These are phyloP conservation scores for Digitaria exilis DNA, from an alignment of 202 grass and related monocot species.

Conservation along the genomic window DNA sequence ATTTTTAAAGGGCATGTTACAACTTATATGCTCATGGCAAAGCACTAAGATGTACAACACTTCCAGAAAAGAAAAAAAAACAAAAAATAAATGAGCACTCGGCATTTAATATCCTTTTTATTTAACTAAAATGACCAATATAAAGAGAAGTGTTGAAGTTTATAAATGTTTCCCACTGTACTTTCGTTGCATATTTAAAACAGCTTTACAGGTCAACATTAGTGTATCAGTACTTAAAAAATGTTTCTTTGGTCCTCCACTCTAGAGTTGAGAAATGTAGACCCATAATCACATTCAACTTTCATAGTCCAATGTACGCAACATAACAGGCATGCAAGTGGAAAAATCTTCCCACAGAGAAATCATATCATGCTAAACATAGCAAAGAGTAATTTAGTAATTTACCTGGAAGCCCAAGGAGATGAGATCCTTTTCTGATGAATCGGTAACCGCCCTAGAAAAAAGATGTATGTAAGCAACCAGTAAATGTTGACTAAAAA, in stretches of 20 bases:
- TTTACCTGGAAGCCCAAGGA: constrained; percentile 96
- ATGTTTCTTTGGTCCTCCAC: background rate
- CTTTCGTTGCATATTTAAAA: background rate
- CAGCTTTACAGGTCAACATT: constrained; percentile 21
- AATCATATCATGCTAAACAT: constrained; percentile 32
- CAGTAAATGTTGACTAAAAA: constrained; percentile 31
- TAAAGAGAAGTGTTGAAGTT: background rate
- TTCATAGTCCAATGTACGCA: background rate
- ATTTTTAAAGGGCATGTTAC: constrained; percentile 12
- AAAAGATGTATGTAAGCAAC: constrained; percentile 51
- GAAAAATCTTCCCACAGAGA: background rate
- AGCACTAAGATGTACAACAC: constrained; percentile 9
- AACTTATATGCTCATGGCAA: constrained; percentile 33
- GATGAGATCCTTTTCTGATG: constrained; percentile 88
- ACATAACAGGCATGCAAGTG: constrained; percentile 2
- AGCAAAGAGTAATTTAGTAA: constrained; percentile 25
- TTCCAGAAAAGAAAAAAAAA: background rate
- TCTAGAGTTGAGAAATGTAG: background rate
- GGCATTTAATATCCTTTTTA: background rate
- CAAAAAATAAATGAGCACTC: background rate
- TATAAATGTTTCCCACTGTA: constrained; percentile 5
- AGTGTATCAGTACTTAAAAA: constrained; percentile 12
- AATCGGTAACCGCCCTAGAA: constrained; percentile 78
- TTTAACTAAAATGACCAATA: background rate
- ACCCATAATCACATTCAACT: background rate